Percentiles rank a stretch among this genome's conserved stretches.
Conservation (phyloP, 148 eudicot genomes). For the Amaranthus cruentus region DNA sequence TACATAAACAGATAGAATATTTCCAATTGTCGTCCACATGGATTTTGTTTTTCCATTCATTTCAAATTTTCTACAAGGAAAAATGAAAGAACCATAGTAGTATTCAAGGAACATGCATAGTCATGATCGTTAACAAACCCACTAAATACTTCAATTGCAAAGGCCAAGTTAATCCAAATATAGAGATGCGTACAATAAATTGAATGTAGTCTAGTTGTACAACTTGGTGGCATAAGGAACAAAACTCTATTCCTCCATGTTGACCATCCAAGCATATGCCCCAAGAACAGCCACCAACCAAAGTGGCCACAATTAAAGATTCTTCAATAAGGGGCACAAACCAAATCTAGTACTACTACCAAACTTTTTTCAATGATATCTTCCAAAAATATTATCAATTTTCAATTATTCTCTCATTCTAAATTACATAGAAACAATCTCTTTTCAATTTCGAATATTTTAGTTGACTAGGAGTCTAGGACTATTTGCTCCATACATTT, state of each 20-base stretch:
- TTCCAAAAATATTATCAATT: not conserved
- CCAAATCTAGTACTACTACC: not conserved
- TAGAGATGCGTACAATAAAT: not conserved
- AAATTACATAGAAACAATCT: too few species aligned
- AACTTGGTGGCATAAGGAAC: constrained; percentile 1
- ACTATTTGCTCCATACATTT: too few species aligned
- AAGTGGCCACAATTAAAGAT: constrained; percentile 1
- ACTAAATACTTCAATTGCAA: not conserved
- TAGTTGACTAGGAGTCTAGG: too few species aligned
- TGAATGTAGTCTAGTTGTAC: not conserved
- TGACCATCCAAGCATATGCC: not conserved
- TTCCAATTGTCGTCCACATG: too few species aligned
- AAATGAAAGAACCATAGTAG: too few species aligned
- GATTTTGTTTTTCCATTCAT: too few species aligned
- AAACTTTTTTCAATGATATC: not conserved
- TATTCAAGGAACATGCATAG: not conserved
- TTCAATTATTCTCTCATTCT: too few species aligned
- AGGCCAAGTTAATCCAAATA: not conserved
- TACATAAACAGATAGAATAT: too few species aligned
- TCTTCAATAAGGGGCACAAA: not conserved
- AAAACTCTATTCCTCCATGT: not conserved
- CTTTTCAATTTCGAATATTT: too few species aligned
- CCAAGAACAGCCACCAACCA: not conserved
- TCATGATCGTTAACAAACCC: not conserved
- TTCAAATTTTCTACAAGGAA: too few species aligned